A percentile compares a stretch with the other conserved stretches of the same genome.
Conservation (phyloP, 192 early-diverging fungal species). For the Coemansia reversa region DNA sequence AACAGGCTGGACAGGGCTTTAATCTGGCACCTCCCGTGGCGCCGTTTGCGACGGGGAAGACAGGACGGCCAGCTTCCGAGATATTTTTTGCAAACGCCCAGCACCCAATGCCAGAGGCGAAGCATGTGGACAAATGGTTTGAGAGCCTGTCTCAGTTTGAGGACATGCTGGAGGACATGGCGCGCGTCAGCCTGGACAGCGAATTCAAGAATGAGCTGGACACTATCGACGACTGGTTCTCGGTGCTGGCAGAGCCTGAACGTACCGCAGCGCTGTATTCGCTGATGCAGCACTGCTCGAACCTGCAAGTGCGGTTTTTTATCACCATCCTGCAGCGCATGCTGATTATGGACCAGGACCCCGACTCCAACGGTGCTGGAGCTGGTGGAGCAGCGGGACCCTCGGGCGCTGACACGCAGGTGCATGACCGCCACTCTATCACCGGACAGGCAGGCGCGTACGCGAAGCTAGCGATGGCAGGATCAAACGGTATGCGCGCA, state of each 20-base stretch:
- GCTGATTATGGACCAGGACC: slow-evolving; percentile 76
- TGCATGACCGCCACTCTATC: slow-evolving; percentile 38
- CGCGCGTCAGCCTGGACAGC: slow-evolving; percentile 72
- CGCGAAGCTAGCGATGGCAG: slow-evolving; percentile 17
- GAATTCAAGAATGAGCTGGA: slow-evolving; percentile 87
- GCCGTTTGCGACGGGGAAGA: slow-evolving; percentile 27
- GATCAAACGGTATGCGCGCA: slow-evolving; percentile 18
- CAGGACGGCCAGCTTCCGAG: slow-evolving; percentile 42
- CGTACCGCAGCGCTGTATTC: slow-evolving; percentile 90
- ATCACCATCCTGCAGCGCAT: slow-evolving; percentile 91
- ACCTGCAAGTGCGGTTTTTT: slow-evolving; percentile 92
- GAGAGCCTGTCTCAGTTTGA: slow-evolving; percentile 91
- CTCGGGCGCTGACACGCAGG: not conserved
- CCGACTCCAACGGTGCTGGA: slow-evolving; percentile 51
- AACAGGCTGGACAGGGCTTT: slow-evolving; percentile 21
- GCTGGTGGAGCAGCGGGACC: slow-evolving; percentile 11
- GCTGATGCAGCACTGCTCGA: slow-evolving; percentile 85
- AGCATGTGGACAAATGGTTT: slow-evolving; percentile 79
- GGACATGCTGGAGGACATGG: slow-evolving; percentile 89
- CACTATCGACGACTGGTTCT: slow-evolving; percentile 95
- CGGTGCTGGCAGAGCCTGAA: slow-evolving; percentile 84
- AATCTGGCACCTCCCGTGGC: slow-evolving; percentile 28
- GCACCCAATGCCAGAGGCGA: slow-evolving; percentile 43
- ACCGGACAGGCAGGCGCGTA: slow-evolving; percentile 34
- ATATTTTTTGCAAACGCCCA: slow-evolving; percentile 52